Evolutionary conservation across 2,329 filamentous ascomycete species (phyloP).

Genomic region (Bimuria novae-zelandiae): DNA sequence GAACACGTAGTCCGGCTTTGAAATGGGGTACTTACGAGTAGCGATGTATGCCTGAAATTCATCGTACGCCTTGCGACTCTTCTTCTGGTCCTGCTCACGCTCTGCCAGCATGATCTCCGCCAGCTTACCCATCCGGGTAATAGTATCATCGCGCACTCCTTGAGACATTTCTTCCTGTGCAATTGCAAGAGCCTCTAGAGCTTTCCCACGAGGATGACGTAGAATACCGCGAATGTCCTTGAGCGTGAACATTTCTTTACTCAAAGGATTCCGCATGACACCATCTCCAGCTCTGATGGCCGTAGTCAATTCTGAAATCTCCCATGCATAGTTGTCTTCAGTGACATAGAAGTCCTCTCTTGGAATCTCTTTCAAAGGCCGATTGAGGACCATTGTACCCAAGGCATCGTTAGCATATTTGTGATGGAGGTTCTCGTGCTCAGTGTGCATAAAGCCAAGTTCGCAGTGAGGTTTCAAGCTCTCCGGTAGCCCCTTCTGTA

Average conservation of each 20-base stretch:
- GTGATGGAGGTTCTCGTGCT: constrained; percentile 40
- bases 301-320: constrained; percentile 41
- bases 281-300: constrained; percentile 39
- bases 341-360: constrained; percentile 44
- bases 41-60: constrained; percentile 41
- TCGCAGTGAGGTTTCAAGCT: constrained; percentile 32
- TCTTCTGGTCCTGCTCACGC: constrained; percentile 29
- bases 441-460: constrained; percentile 42
- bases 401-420: constrained; percentile 43
- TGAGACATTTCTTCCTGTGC: constrained; percentile 40
- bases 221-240: constrained; percentile 39
- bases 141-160: constrained; percentile 37
- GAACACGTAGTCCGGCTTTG: too few relatives aligned
- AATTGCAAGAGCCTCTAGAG: constrained; percentile 34
- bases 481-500: constrained; percentile 32
- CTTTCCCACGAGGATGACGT: constrained; percentile 29
- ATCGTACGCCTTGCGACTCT: constrained; percentile 37
- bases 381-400: constrained; percentile 41
- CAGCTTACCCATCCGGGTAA: constrained; percentile 37
- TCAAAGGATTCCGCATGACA: constrained; percentile 40
- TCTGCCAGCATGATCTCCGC: constrained; percentile 33
- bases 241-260: constrained; percentile 41
- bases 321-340: constrained; percentile 49
- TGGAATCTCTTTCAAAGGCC: constrained; percentile 38
- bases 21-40: constrained; percentile 29